Percentiles rank a stretch among this genome's conserved stretches.
Conservation (phyloP, 73 alveolate genomes). For the Diophrys appendiculata region DNA sequence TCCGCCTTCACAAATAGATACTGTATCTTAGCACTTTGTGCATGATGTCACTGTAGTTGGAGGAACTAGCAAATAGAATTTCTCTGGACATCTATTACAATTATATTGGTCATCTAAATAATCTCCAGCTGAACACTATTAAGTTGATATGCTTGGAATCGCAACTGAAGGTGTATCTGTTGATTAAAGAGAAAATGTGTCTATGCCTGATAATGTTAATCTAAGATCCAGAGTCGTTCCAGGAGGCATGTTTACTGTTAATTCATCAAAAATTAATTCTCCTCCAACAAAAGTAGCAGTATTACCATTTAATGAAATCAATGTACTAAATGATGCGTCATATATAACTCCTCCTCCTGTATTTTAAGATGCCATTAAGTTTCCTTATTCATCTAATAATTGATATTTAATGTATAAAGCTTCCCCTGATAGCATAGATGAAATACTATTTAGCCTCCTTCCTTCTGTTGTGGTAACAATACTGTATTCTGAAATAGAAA, state of each 20-base stretch:
- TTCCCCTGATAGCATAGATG: not conserved
- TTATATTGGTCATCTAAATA: no score
- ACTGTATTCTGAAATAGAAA: no score
- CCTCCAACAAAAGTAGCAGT: not conserved
- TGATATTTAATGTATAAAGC: not conserved
- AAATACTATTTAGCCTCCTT: not conserved
- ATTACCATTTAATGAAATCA: not conserved
- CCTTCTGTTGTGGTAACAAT: no score
- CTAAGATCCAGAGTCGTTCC: not conserved
- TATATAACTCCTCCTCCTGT: not conserved
- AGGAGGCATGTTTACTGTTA: not conserved
- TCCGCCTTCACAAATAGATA: conserved; percentile 32
- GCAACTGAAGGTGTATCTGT: no score
- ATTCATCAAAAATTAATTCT: not conserved
- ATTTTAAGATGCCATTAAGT: not conserved
- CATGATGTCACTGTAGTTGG: not conserved
- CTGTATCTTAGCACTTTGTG: conserved; percentile 8
- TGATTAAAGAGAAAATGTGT: no score
- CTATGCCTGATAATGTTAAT: not conserved
- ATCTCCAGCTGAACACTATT: no score
- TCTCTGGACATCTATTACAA: not conserved
- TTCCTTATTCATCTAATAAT: not conserved
- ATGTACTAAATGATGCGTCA: not conserved
- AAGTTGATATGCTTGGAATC: no score
- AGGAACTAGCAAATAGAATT: not conserved